Base-by-base conservation (phyloP, 2,329 filamentous ascomycete species). In the Colletotrichum lentis region DNA sequence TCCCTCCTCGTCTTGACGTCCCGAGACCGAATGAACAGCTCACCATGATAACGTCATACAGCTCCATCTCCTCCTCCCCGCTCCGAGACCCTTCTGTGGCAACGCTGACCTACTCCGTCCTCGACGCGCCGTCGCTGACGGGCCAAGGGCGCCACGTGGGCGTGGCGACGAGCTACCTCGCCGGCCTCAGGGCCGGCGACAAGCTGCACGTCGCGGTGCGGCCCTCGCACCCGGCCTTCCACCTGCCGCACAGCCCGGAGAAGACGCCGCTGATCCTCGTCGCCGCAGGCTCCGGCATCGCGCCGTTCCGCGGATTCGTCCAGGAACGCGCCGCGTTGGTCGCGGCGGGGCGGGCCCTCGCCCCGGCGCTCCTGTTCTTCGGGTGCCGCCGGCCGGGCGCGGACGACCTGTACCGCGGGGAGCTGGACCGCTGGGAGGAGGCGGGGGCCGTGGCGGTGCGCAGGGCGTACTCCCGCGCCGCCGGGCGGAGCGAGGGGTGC, bases 21-120 rank as follows among this genome's bases (percentile, higher is more conserved):
- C 27, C 1, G 1, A 18, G 18, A 8, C 12, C 3, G 44, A n/a
- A 31, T 5, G 8, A 43, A n/a, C n/a, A n/a, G 27, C 57, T 52
- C 37, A 57, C 24, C 39, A 5, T 4, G 2, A 24, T 4, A 24
- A 3, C 24, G 4, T 6, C 4, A 11, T 10, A 2, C 56, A 79
- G 77, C 72, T 91, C 87, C 7, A 91, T 92, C 73, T 92, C 90
- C 0, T 92, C 89, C 0, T 91, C 90, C 0, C 89, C 90, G 0
- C 80, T 91, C 0, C 81, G 78, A 73, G 82, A 88, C 70, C 81
- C 85, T 0, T 78, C 76, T 16, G 80, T 82, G 65, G 86, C 84
- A 37, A 87, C 87, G 0, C 81, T 93, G 31, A 91, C 89, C 2
- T 91, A 89, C 78, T 81, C 83, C 4, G 82, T 92, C 1, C 81